These are phyloP conservation scores for Alternaria triticina DNA, from an alignment of 2,329 filamentous ascomycete species.

Conservation along the genomic window DNA sequence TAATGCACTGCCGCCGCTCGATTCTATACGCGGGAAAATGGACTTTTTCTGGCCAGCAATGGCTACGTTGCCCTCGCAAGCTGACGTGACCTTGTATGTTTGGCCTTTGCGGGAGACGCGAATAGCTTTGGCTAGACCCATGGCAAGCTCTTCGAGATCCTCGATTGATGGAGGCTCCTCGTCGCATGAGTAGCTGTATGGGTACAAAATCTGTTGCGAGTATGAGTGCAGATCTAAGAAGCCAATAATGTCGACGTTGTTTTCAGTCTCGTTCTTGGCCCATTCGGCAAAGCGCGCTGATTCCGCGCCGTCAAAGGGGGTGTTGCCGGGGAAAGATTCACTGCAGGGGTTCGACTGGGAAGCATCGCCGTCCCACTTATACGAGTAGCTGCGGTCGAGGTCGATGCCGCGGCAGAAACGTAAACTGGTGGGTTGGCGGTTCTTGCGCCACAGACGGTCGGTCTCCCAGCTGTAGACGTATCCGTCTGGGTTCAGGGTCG, in stretches of 20 bases:
- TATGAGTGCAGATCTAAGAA: conserved; percentile 93
- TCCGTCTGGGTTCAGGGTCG: conserved; percentile 90
- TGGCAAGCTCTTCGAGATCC: conserved; percentile 87
- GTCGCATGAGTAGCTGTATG: conserved; percentile 85
- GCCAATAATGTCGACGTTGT: conserved; percentile 78
- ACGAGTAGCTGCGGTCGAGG: conserved; percentile 85
- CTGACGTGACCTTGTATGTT: conserved; percentile 73
- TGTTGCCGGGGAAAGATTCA: conserved; percentile 84
- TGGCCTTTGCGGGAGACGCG: conserved; percentile 76
- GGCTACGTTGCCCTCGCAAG: conserved; percentile 79
- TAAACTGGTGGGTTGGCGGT: conserved; percentile 80
- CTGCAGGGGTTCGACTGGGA: conserved; percentile 80
- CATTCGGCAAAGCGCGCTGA: conserved; percentile 77
- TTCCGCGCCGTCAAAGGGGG: conserved; percentile 84
- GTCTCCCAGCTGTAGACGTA: conserved; percentile 93
- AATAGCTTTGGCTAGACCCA: conserved; percentile 88
- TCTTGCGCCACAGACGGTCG: conserved; percentile 95
- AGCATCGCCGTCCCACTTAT: conserved; percentile 76
- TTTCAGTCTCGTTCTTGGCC: conserved; percentile 77
- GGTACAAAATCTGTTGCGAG: conserved; percentile 92
- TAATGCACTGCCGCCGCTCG: conserved; percentile 81
- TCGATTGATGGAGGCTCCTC: conserved; percentile 83
- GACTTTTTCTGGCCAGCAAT: conserved; percentile 41
- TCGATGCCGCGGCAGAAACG: conserved; percentile 88
- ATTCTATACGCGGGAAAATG: conserved; percentile 67